Evolutionary conservation across 1,139 yeast genomes (phyloP), one percentile per base, ranked within the genome.

Genomic region (Pneumocystis oryctolagi): DNA sequence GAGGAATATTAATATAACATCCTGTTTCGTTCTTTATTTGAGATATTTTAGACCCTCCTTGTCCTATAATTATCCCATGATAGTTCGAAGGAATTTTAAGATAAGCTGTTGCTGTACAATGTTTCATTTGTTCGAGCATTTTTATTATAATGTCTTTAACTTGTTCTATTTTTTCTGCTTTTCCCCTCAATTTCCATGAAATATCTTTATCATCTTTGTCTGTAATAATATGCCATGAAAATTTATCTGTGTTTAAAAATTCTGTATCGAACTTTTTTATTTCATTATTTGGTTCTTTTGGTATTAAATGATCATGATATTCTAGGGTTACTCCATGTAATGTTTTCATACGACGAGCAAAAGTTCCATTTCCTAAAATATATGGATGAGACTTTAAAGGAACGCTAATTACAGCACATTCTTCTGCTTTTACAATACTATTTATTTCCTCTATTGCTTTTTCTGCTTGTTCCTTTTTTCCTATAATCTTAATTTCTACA

Each of bases 31-130:
- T 77, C 74, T 95, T 83, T 65, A 88, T 80, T 67, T 77, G 77
- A 70, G 80, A 83, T 70, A 88, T 79, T 68, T 81, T 83, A 42
- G 84, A 74, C 60, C 96, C 96, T 69, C 82, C 84, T 30, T 89
- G 84, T 5, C 96, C 96, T 69, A 89, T 80, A 61, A 88, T 78
- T 73, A 79, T 80, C 65, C 86, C 80, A 70, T 81, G 80, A 61
- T 73, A 72, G 42, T 73, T 70, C n/a, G 79, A 72, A 37, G 81
- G 74, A 47, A 78, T 71, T 79, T 82, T 80, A 65, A 82, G 69
- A 73, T 75, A 82, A 14, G 81, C 85, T 59, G 74, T 74, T 59
- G 75, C 70, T 62, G 77, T 75, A 63, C 71, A 78, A 9, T 60
- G 53, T 32, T 62, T 32, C n/a, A 63, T 63, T 30, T 56, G 63